These are phyloP conservation scores for Russula lepida DNA, from an alignment of 768 basidiomycete species.

Conservation along the genomic window DNA sequence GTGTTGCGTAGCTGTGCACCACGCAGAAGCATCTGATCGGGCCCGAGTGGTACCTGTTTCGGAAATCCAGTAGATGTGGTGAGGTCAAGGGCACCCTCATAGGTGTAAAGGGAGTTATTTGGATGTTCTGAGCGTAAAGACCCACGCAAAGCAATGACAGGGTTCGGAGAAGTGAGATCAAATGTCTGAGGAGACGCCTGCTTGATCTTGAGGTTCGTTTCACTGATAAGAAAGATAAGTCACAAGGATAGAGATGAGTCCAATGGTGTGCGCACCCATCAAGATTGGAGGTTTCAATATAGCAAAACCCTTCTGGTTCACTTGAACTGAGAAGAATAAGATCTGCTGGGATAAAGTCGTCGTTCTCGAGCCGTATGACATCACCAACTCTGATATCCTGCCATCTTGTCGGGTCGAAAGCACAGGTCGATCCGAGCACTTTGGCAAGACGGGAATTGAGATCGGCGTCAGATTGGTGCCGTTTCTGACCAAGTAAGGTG, in stretches of 20 bases:
- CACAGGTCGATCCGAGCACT: constrained; percentile 53
- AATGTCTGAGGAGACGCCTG: constrained; percentile 83
- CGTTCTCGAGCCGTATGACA: constrained; percentile 79
- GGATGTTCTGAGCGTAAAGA: constrained; percentile 91
- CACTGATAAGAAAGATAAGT: constrained; percentile 37
- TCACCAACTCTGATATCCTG: constrained; percentile 86
- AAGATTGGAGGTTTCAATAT: constrained; percentile 95
- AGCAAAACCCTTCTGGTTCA: constrained; percentile 96
- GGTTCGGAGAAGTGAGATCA: constrained; percentile 64
- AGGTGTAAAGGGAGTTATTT: constrained; percentile 96
- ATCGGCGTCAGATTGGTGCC: constrained; percentile 89
- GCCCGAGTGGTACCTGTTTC: constrained; percentile 83
- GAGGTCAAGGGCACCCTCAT: constrained; percentile 73
- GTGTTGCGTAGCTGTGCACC: constrained; percentile 97
- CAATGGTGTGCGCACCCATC: constrained; percentile 61
- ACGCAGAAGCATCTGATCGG: constrained; percentile 88
- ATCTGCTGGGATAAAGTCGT: constrained; percentile 96
- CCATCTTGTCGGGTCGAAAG: constrained; percentile 77
- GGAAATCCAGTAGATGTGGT: constrained; percentile 48
- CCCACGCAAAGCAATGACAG: constrained; percentile 67
- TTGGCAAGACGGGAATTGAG: constrained; percentile 79
- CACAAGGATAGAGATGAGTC: not conserved
- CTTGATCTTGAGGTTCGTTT: constrained; percentile 99
- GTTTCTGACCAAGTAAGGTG: constrained; percentile 51
- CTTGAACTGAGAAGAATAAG: constrained; percentile 78